Percentiles rank a stretch among this genome's conserved stretches.
Conservation (phyloP, 176 grass and related monocot genomes). For the Lolium rigidum region DNA sequence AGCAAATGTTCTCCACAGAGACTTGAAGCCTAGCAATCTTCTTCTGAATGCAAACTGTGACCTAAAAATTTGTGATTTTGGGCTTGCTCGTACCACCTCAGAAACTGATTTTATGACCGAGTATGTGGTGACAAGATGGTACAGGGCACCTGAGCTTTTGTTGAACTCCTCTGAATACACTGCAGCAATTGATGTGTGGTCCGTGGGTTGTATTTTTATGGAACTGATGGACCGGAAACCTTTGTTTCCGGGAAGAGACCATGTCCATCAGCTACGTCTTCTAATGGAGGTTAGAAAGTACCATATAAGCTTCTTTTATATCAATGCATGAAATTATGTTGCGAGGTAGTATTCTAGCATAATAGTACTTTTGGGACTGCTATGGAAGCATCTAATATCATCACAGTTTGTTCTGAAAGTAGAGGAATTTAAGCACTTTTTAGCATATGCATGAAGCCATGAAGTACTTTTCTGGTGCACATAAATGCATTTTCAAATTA, state of each 20-base stretch:
- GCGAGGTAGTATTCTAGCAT: not conserved
- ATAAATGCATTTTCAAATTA: slow-evolving; percentile 22
- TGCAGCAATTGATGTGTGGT: slow-evolving; percentile 99
- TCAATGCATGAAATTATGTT: slow-evolving; percentile 29
- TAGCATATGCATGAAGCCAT: not conserved
- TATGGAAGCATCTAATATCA: slow-evolving; percentile 12
- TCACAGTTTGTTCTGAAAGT: slow-evolving; percentile 30
- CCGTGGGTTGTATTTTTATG: slow-evolving; percentile 99
- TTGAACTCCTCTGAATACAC: slow-evolving; percentile 98
- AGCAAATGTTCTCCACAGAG: slow-evolving; percentile 97
- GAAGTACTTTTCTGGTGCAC: slow-evolving; percentile 8
- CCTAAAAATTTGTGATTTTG: slow-evolving; percentile 99
- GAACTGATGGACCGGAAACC: slow-evolving; percentile 96
- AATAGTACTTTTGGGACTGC: not conserved
- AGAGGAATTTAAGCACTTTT: slow-evolving; percentile 12
- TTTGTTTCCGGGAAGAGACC: slow-evolving; percentile 96
- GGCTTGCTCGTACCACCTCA: slow-evolving; percentile 96
- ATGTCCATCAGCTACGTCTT: slow-evolving; percentile 93
- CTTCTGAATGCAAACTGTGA: slow-evolving; percentile 99
- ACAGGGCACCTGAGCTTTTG: slow-evolving; percentile 91
- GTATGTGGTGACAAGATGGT: slow-evolving; percentile 99
- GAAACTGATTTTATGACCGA: slow-evolving; percentile 99
- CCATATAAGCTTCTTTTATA: slow-evolving; percentile 25
- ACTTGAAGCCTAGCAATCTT: slow-evolving; percentile 99
- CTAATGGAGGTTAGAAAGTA: slow-evolving; percentile 82